Percentiles rank a stretch among this genome's conserved stretches.
These are phyloP conservation scores for Lolium perenne DNA, from an alignment of 176 grass and related monocot species.

Conservation along the genomic window DNA sequence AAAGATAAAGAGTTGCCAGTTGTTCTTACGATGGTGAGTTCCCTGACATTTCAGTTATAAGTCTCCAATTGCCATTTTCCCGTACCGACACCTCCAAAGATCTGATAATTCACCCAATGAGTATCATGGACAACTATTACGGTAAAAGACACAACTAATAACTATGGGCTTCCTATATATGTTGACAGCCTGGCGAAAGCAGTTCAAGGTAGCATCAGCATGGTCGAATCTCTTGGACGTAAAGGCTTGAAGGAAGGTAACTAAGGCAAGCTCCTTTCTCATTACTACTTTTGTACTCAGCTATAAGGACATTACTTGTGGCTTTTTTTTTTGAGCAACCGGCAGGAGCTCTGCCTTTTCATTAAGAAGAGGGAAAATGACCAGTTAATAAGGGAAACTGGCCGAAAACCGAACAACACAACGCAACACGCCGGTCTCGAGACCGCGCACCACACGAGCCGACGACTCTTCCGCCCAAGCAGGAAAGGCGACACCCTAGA, in stretches of 20 bases:
- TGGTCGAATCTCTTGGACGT: not conserved
- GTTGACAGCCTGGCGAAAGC: not conserved
- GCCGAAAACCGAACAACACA: too few relatives aligned
- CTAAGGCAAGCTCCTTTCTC: not conserved
- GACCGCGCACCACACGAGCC: too few relatives aligned
- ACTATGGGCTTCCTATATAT: not conserved
- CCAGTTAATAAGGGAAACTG: too few relatives aligned
- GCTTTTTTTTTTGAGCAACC: too few relatives aligned
- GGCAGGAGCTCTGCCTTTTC: fast-evolving
- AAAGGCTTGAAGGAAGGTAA: not conserved
- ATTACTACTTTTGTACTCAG: not conserved
- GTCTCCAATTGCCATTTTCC: not conserved
- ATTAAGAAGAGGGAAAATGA: too few relatives aligned
- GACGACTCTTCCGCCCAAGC: too few relatives aligned
- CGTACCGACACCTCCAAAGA: not conserved
- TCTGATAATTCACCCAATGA: not conserved
- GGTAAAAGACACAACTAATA: not conserved
- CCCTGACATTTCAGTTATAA: not conserved
- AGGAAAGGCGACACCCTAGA: too few relatives aligned
- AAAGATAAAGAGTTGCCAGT: not conserved
- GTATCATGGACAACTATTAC: not conserved
- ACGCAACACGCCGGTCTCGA: too few relatives aligned
- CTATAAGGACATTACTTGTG: not conserved
- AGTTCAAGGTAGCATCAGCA: not conserved
- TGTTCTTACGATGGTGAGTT: not conserved